phyloP scores from a whole-genome alignment of 1,139 yeast species.

The Debaryomycetaceae sp. region DNA sequence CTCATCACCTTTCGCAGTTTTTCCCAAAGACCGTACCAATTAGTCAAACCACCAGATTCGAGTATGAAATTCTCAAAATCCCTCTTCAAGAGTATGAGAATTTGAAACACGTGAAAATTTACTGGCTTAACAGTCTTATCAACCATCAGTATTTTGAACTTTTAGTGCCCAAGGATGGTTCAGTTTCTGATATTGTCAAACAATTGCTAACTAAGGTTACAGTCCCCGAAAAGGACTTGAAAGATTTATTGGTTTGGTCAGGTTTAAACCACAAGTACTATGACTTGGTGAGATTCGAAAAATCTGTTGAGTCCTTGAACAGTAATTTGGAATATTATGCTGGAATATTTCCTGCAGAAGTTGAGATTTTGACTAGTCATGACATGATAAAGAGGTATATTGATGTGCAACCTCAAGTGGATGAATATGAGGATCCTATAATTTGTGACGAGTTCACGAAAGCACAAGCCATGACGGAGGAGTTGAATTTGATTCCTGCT shows the following conservation, averaged over 20 bases:
- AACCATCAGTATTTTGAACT: conserved; percentile 70
- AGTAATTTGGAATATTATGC: conserved; percentile 38
- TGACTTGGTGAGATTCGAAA: conserved; percentile 36
- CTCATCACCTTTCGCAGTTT: conserved; percentile 39
- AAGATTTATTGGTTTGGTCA: conserved; percentile 59
- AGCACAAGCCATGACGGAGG: conserved; percentile 32
- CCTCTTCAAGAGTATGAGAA: conserved; percentile 76
- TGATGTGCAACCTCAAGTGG: conserved; percentile 16
- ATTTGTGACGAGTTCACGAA: conserved; percentile 26
- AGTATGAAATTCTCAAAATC: conserved; percentile 74
- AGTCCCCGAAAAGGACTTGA: conserved; percentile 46
- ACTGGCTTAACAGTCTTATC: conserved; percentile 61
- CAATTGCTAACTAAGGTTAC: conserved; percentile 56
- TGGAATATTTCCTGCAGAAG: conserved; percentile 46
- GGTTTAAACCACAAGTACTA: conserved; percentile 42
- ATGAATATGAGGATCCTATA: conserved; percentile 23
- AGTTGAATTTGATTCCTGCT: conserved; percentile 42
- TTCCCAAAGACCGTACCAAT: conserved; percentile 50
- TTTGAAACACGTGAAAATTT: conserved; percentile 59
- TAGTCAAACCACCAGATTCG: conserved; percentile 48
- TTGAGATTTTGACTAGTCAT: conserved; percentile 34
- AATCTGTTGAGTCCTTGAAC: conserved; percentile 30
- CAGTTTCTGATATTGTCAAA: conserved; percentile 53
- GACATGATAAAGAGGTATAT: conserved; percentile 34
- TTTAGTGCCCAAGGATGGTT: conserved; percentile 60